Evolutionary conservation across 2,329 filamentous ascomycete genomes (phyloP).

Genomic region (Apiospora phragmitis): DNA sequence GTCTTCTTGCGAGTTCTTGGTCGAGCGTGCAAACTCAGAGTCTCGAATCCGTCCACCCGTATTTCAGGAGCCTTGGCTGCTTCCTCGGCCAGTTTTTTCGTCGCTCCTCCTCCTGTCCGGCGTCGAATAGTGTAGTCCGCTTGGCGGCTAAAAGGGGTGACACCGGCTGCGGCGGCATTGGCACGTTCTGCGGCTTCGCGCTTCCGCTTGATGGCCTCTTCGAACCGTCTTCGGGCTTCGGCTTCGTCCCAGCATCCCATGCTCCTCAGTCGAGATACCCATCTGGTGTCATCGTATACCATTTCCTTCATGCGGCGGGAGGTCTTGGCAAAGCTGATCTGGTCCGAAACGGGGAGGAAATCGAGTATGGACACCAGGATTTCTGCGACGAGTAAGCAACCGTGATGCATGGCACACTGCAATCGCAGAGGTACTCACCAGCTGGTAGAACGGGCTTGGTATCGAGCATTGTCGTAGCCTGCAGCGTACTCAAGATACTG

Average conservation of each 20-base stretch:
- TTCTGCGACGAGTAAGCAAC: conserved; percentile 52
- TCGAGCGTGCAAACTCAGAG: conserved; percentile 58
- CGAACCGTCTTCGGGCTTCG: conserved; percentile 79
- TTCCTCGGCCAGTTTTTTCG: conserved; percentile 43
- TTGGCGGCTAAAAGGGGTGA: conserved; percentile 23
- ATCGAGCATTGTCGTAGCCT: conserved; percentile 77
- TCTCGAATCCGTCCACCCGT: conserved; percentile 73
- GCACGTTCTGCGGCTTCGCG: conserved; percentile 52
- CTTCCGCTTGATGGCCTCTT: conserved; percentile 65
- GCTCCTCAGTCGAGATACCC: conserved; percentile 80
- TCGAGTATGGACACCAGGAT: conserved; percentile 87
- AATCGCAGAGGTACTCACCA: conserved; percentile 51
- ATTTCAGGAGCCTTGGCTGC: conserved; percentile 27
- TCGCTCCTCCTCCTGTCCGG: conserved; percentile 64
- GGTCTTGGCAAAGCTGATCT: conserved; percentile 80
- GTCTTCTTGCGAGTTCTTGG: conserved; percentile 53
- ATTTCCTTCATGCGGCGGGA: conserved; percentile 92
- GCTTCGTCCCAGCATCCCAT: conserved; percentile 93
- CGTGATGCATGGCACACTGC: conserved; percentile 13
- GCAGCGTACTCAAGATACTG: conserved; percentile 74
- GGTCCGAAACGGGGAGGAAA: conserved; percentile 81
- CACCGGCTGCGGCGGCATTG: conserved; percentile 21
- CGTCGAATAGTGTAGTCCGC: conserved; percentile 71
- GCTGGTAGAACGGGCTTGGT: conserved; percentile 79
- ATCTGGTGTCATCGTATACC: conserved; percentile 97